These are phyloP conservation scores for Borovskyia barvae DNA, from an alignment of 208 protist species.

Conservation along the genomic window DNA sequence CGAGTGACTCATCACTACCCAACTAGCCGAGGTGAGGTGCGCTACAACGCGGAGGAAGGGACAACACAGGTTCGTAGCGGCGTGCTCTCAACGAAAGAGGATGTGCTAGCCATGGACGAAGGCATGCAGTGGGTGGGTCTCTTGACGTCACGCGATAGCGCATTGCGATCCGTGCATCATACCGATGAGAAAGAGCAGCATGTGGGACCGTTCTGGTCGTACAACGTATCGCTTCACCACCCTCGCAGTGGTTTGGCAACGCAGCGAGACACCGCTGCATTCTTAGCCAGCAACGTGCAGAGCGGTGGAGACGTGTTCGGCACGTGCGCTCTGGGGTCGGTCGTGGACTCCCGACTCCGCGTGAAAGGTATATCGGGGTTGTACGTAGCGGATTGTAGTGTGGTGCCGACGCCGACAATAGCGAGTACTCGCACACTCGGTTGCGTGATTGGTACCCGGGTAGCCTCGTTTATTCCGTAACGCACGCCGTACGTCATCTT, in stretches of 20 bases:
- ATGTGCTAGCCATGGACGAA: slow-evolving; percentile 72
- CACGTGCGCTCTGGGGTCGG: slow-evolving; percentile 69
- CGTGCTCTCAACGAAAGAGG: slow-evolving; percentile 47
- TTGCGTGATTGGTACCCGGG: slow-evolving; percentile 53
- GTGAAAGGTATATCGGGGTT: slow-evolving; percentile 62
- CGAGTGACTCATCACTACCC: slow-evolving; percentile 75
- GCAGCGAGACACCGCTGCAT: slow-evolving; percentile 49
- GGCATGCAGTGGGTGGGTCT: slow-evolving; percentile 73
- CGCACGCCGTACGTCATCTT: neutral
- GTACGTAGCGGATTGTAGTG: slow-evolving; percentile 59
- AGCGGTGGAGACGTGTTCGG: slow-evolving; percentile 51
- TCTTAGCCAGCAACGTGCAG: slow-evolving; percentile 47
- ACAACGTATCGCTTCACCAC: slow-evolving; percentile 34
- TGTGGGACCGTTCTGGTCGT: slow-evolving; percentile 53
- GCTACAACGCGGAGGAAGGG: slow-evolving; percentile 7
- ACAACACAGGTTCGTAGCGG: slow-evolving; percentile 31
- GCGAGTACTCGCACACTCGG: slow-evolving; percentile 57
- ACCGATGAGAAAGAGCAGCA: slow-evolving; percentile 23
- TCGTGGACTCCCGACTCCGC: slow-evolving; percentile 49
- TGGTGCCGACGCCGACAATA: slow-evolving; percentile 71
- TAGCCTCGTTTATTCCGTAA: slow-evolving; percentile 30
- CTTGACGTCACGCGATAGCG: slow-evolving; percentile 31
- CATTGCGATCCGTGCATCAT: slow-evolving; percentile 45
- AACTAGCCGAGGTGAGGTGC: slow-evolving; percentile 48
- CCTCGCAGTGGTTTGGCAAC: slow-evolving; percentile 38